phyloP scores from a whole-genome alignment of 768 basidiomycete genomes.

The Lanmaoa pseudosensibilis region DNA sequence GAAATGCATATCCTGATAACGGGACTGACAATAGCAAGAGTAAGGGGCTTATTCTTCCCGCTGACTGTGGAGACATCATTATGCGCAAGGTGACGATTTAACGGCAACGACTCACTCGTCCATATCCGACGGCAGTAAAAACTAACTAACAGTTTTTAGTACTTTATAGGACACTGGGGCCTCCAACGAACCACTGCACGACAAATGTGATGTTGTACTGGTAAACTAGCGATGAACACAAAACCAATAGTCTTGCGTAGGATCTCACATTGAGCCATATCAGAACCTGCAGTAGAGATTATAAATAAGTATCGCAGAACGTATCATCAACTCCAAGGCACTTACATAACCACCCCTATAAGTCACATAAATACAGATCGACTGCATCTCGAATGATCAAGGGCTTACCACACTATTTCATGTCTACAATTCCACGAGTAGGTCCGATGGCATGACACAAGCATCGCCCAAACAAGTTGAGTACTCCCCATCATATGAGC shows the following conservation, averaged over 20 bases:
- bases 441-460: constrained; percentile 3
- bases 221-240: neutral
- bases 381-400: too few species aligned
- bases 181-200: constrained; percentile 10
- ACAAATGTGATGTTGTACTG: neutral
- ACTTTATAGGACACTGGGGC: too few species aligned
- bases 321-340: neutral
- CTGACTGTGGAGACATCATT: constrained; percentile 8
- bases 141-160: neutral
- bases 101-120: constrained; percentile 7
- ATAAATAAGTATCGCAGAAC: neutral
- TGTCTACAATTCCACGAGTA: neutral
- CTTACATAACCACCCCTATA: constrained; percentile 12
- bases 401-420: neutral
- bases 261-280: constrained; percentile 3
- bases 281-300: neutral
- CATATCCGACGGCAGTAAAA: too few species aligned
- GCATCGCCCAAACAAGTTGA: neutral
- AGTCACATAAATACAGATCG: neutral
- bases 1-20: neutral
- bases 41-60: constrained; percentile 14
- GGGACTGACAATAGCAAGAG: constrained; percentile 10
- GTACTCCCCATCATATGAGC: neutral
- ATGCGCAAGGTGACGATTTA: neutral
- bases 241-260: too few species aligned